These are phyloP conservation scores for Annulohypoxylon nitens DNA, from an alignment of 495 filamentous ascomycete species.

Conservation along the genomic window DNA sequence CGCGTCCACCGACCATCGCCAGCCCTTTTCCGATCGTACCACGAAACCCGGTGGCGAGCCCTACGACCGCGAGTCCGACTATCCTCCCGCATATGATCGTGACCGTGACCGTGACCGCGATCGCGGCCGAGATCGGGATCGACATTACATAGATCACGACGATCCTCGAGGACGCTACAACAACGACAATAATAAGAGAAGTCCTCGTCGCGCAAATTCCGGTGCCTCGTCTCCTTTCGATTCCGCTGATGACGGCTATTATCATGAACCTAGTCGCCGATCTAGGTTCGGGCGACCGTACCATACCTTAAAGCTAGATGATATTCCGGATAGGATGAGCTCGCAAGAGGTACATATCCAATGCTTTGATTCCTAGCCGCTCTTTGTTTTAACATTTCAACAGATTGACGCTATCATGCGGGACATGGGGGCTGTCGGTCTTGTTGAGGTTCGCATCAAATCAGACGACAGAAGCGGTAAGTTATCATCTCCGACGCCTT, in stretches of 20 bases:
- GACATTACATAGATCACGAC: slow-evolving; percentile 40
- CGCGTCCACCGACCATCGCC: slow-evolving; percentile 25
- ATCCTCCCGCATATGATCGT: slow-evolving; percentile 22
- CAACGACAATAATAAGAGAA: slow-evolving; percentile 19
- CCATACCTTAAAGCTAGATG: slow-evolving; percentile 50
- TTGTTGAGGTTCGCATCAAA: slow-evolving; percentile 51
- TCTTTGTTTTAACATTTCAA: slow-evolving; percentile 11
- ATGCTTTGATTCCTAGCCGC: neutral
- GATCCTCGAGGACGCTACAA: slow-evolving; percentile 25
- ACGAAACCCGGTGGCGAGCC: neutral
- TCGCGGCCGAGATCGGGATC: slow-evolving; percentile 26
- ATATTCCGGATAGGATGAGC: slow-evolving; percentile 48
- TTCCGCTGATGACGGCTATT: slow-evolving; percentile 40
- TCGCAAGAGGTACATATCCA: slow-evolving; percentile 38
- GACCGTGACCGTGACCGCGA: slow-evolving; percentile 17
- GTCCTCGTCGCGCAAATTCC: slow-evolving; percentile 45
- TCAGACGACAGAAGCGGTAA: slow-evolving; percentile 47
- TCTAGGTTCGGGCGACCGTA: slow-evolving; percentile 47
- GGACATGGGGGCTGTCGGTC: slow-evolving; percentile 48
- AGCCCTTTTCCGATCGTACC: slow-evolving; percentile 22
- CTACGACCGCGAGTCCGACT: slow-evolving; percentile 23
- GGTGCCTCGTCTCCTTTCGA: slow-evolving; percentile 43
- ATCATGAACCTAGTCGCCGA: slow-evolving; percentile 44
- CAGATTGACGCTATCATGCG: slow-evolving; percentile 47
- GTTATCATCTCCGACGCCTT: slow-evolving; percentile 7